Base-by-base conservation (phyloP, 2,329 filamentous ascomycete genomes). In the Hypoxylon sp. region DNA sequence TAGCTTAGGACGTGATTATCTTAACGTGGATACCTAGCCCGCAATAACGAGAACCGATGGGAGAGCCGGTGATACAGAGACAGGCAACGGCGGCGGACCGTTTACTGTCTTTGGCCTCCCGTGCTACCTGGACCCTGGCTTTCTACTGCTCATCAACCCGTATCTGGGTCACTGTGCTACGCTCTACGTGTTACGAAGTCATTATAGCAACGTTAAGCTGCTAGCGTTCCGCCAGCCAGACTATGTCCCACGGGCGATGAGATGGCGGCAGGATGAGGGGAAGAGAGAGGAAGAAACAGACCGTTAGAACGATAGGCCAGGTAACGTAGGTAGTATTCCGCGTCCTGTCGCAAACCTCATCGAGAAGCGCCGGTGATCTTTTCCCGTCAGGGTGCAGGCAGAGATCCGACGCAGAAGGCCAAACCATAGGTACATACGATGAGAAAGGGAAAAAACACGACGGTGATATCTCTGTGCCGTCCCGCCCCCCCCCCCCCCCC, bases 171-270 rank as follows among this genome's bases (percentile, higher is more conserved):
- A n/a, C n/a, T n/a, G n/a, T n/a, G n/a, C n/a, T n/a, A n/a, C n/a
- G n/a, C n/a, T n/a, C n/a, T n/a, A n/a, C n/a, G 43, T 50, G 48
- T 49, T 23, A 58, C 58, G 42, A n/a, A n/a, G n/a, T 58, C 48
- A 45, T 40, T 17, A 31, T 15, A 51, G 26, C 31, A 13, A 24
- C 35, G 15, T 29, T 20, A 48, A 61, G 41, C 46, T 18, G 48
- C 35, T 4, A 13, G 37, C 9, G 31, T 35, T 17, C 31, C 31
- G 31, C 17, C 31, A 35, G 31, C 31, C 17, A n/a, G 31, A 35
- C 31, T 35, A n/a, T 35, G 9, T 15, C 31, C 31, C 31, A 31
- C 31, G n/a, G 31, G 17, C n/a, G 37, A 56, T 27, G 47, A 21
- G 35, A 17, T 20, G 46, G 48, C 23, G 38, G 40, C 45, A 24